Base-by-base conservation (phyloP, 1,284 basidiomycete genomes). In the Pholiota adiposa region DNA sequence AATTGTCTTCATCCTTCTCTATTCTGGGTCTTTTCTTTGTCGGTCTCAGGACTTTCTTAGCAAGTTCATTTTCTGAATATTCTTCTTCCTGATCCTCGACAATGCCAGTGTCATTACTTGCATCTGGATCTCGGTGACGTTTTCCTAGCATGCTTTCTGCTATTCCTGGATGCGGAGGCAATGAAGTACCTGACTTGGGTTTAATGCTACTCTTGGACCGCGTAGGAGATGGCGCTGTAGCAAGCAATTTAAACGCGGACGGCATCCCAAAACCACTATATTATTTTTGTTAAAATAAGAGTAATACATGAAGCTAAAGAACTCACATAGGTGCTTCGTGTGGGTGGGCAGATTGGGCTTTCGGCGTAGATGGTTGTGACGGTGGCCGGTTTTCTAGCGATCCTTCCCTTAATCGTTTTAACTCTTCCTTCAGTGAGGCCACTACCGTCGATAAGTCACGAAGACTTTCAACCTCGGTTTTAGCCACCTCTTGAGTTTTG, bases 111-210 rank as follows among this genome's bases (percentile, higher is more conserved):
- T 76, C 66, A 56, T 75, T 71, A 64, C 78, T 81, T 16, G 76
- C 72, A 14, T 75, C 71, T 1, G 82, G 75, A 61, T 84, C 83
- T 60, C 88, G 79, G 53, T 76, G 80, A 31, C 86, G 83, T 70
- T 90, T 91, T 11, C 89, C 88, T 21, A 87, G 75, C 25, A 78
- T 73, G 25, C 72, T 78, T 36, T 78, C 73, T 5, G 79, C 72
- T 54, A 77, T 69, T 6, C 75, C 79, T 38, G 81, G 79, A 55
- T 76, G 74, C 51, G 73, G 64, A 23, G 51, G 49, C 46, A 51
- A 25, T 12, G 23, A 14, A 29, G 9, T 36, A 9, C 19, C 57
- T 33, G 60, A 44, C n/a, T 51, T 43, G 33, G 33, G 16, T 41
- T 60, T 23, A 33, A 41, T 25, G 11, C 36, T 16, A 27, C 52